Percentiles rank a stretch among this genome's conserved stretches.
Evolutionary conservation across 2,329 filamentous ascomycete genomes (phyloP).

Genomic region (Fusarium xyrophilum): DNA sequence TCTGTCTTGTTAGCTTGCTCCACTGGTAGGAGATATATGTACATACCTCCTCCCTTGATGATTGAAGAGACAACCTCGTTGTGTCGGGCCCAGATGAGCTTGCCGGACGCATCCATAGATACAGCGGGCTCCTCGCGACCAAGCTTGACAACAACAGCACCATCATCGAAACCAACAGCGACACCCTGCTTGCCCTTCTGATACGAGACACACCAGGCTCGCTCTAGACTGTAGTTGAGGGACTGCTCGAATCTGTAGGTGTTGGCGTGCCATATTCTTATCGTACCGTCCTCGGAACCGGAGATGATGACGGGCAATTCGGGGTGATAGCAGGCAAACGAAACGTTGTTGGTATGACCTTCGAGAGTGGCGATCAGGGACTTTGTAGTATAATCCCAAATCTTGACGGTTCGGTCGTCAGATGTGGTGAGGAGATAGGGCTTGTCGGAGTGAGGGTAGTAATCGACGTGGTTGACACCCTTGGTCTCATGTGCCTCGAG

Average conservation of each 20-base stretch:
- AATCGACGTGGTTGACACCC: constrained; percentile 98
- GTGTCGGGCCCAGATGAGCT: constrained; percentile 94
- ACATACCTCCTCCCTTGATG: constrained; percentile 81
- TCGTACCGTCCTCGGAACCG: constrained; percentile 94
- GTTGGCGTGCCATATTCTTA: constrained; percentile 99
- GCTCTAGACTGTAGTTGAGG: constrained; percentile 91
- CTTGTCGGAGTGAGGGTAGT: constrained; percentile 76
- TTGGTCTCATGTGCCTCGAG: constrained; percentile 97
- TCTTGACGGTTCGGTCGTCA: constrained; percentile 94
- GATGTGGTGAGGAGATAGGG: constrained; percentile 94
- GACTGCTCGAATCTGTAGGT: constrained; percentile 97
- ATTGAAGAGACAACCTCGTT: constrained; percentile 95
- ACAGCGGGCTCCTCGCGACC: constrained; percentile 96
- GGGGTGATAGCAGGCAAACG: constrained; percentile 96
- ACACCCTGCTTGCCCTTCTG: constrained; percentile 94
- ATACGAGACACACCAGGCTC: constrained; percentile 97
- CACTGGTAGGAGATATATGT: neutral
- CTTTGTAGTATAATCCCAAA: constrained; percentile 99
- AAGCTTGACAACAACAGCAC: constrained; percentile 97
- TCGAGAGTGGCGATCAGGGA: constrained; percentile 95
- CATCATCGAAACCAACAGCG: constrained; percentile 96
- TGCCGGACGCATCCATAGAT: constrained; percentile 95
- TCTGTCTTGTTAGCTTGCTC: constrained; percentile 58
- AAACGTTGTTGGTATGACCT: constrained; percentile 97
- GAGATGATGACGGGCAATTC: constrained; percentile 97